Percentiles rank a stretch among this genome's conserved stretches.
phyloP scores from a whole-genome alignment of 2,329 filamentous ascomycete genomes.

The Curvularia hawaiiensis region DNA sequence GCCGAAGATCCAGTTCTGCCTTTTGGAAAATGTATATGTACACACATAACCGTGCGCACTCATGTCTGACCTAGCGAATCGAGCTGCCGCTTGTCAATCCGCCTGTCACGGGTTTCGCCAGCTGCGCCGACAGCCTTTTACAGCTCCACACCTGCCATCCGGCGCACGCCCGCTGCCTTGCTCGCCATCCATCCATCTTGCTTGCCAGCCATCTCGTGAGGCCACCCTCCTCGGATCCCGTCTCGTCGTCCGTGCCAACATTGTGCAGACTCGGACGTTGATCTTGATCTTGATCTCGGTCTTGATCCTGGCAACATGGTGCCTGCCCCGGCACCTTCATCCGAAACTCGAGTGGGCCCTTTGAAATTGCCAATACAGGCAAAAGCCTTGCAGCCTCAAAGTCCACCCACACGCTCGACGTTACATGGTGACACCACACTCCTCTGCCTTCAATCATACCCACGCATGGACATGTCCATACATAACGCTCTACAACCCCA shows the following conservation, averaged over 20 bases:
- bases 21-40: background rate
- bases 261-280: background rate
- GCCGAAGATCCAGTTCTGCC: constrained; percentile 24
- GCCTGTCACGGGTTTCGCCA: constrained; percentile 10
- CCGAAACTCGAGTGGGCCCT: constrained; percentile 14
- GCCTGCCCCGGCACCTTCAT: constrained; percentile 3
- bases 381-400: constrained; percentile 6
- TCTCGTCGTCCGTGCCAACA: background rate
- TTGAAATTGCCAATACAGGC: constrained; percentile 27
- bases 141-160: constrained; percentile 1
- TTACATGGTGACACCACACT: constrained; percentile 10
- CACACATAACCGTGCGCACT: constrained; percentile 7
- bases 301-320: constrained; percentile 5
- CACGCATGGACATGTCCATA: background rate
- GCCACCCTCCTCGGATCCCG: background rate
- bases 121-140: constrained; percentile 2
- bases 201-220: background rate
- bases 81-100: constrained; percentile 5
- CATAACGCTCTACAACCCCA: background rate
- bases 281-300: background rate
- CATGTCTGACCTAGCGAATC: constrained; percentile 8
- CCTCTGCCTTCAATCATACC: constrained; percentile 1
- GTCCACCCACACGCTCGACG: constrained; percentile 9
- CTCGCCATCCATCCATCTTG: background rate
- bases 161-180: background rate